Evolutionary conservation across 495 filamentous ascomycete species (phyloP).

Genomic region (Darksidea phi): DNA sequence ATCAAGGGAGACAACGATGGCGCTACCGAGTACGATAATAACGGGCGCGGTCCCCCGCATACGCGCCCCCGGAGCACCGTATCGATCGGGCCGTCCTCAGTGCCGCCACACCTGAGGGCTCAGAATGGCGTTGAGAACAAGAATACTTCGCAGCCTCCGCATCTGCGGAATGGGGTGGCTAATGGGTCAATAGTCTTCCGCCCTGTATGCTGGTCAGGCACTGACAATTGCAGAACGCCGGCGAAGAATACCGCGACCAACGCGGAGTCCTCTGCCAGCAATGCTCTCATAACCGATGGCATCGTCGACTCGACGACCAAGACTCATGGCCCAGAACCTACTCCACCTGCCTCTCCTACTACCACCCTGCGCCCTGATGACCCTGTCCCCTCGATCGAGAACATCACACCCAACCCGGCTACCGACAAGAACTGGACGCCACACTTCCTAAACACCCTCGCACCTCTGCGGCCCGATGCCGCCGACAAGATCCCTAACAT

Average conservation of each 20-base stretch:
- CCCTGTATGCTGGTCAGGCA: not conserved
- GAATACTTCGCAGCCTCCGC: not conserved
- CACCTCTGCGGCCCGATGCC: not conserved
- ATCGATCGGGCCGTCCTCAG: not conserved
- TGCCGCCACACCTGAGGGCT: not conserved
- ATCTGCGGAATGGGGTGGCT: not conserved
- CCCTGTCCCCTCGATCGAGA: conserved; percentile 8
- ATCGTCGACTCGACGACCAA: not conserved
- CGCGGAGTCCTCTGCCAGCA: not conserved
- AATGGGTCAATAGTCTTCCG: conserved; percentile 9
- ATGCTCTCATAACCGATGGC: conserved; percentile 14
- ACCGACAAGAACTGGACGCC: conserved; percentile 19
- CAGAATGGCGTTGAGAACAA: not conserved
- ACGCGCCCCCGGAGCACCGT: not conserved
- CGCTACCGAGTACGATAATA: not conserved
- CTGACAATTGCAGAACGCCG: conserved; percentile 1
- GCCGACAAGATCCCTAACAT: conserved; percentile 11
- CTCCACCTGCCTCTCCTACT: not conserved
- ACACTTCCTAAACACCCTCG: conserved; percentile 2
- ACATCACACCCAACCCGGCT: not conserved
- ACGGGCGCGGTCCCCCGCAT: not conserved
- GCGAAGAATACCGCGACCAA: not conserved
- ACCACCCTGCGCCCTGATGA: not conserved
- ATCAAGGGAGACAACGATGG: not conserved
- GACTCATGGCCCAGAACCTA: not conserved